Conservation (phyloP, 768 basidiomycete species). For the Pleurotus cornucopiae region DNA sequence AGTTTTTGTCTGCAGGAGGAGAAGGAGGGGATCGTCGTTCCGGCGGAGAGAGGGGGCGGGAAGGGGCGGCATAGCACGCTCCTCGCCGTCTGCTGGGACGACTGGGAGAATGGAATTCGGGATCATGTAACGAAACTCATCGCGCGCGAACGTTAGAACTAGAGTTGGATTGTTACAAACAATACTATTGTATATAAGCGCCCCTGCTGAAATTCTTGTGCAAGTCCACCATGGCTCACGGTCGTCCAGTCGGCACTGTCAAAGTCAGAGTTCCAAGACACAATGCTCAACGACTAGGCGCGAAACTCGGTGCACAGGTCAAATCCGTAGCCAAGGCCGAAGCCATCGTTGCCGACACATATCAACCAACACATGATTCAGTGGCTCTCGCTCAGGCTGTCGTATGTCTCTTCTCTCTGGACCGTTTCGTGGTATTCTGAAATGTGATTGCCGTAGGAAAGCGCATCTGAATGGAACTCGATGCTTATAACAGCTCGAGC, state of each 20-base stretch:
- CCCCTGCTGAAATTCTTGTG: too few relatives aligned
- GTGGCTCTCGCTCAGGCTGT: slow-evolving; percentile 55
- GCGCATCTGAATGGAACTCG: slow-evolving; percentile 86
- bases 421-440: not conserved
- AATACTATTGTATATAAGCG: too few relatives aligned
- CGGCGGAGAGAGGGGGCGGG: slow-evolving; percentile 23
- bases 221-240: slow-evolving; percentile 48
- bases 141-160: not conserved
- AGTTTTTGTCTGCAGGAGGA: slow-evolving; percentile 33
- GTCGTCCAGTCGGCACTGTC: slow-evolving; percentile 51
- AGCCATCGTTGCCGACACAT: slow-evolving; percentile 48
- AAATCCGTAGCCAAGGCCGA: slow-evolving; percentile 48
- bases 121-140: slow-evolving; percentile 27
- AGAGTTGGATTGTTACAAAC: too few relatives aligned
- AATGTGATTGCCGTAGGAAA: slow-evolving; percentile 40
- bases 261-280: slow-evolving; percentile 70
- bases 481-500: slow-evolving; percentile 74
- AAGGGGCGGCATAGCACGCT: slow-evolving; percentile 34
- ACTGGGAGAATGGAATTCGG: slow-evolving; percentile 39
- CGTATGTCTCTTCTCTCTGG: slow-evolving; percentile 37
- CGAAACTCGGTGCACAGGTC: slow-evolving; percentile 58
- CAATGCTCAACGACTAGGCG: slow-evolving; percentile 67
- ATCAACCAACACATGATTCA: slow-evolving; percentile 58
- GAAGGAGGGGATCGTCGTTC: slow-evolving; percentile 25
- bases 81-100: slow-evolving; percentile 41